Evolutionary conservation across 1,284 basidiomycete genomes (phyloP).

Genomic region (Schizopora paradoxa): DNA sequence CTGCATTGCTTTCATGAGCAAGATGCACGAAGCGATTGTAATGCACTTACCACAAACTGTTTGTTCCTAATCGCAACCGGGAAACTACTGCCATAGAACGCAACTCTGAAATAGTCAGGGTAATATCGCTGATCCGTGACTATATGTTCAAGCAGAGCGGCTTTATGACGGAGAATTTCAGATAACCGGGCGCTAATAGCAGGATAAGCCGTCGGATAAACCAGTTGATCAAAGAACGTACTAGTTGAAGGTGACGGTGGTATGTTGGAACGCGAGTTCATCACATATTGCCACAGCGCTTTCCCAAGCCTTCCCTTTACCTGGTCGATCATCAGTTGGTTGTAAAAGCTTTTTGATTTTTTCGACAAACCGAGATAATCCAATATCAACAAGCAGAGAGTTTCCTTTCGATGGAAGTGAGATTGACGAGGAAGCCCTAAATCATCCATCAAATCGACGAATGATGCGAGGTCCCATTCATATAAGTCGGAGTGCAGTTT

Average conservation of each 20-base stretch:
- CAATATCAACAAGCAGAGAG: constrained; percentile 77
- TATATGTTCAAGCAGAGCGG: constrained; percentile 78
- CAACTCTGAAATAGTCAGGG: constrained; percentile 90
- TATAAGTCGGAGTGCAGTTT: constrained; percentile 93
- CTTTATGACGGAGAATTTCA: constrained; percentile 82
- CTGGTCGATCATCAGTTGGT: constrained; percentile 33
- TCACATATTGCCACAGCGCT: constrained; percentile 90
- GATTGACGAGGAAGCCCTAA: constrained; percentile 88
- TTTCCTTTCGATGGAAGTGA: constrained; percentile 92
- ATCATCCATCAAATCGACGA: constrained; percentile 82
- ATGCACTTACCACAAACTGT: constrained; percentile 70
- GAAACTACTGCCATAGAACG: constrained; percentile 90
- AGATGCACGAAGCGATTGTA: constrained; percentile 4
- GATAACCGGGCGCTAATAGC: constrained; percentile 63
- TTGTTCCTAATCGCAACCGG: constrained; percentile 79
- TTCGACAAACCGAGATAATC: constrained; percentile 71
- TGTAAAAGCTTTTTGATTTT: background rate
- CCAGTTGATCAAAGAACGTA: constrained; percentile 33
- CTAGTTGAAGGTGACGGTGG: constrained; percentile 88
- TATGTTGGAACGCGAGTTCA: constrained; percentile 81
- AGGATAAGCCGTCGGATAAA: constrained; percentile 15
- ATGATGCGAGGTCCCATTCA: constrained; percentile 78
- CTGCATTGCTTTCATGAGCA: constrained; percentile 32
- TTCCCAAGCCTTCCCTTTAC: constrained; percentile 95
- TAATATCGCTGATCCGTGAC: constrained; percentile 79